Percentiles rank a stretch among this genome's conserved stretches.
phyloP scores from a whole-genome alignment of 345 rosid species.

The Gossypium thurberi region DNA sequence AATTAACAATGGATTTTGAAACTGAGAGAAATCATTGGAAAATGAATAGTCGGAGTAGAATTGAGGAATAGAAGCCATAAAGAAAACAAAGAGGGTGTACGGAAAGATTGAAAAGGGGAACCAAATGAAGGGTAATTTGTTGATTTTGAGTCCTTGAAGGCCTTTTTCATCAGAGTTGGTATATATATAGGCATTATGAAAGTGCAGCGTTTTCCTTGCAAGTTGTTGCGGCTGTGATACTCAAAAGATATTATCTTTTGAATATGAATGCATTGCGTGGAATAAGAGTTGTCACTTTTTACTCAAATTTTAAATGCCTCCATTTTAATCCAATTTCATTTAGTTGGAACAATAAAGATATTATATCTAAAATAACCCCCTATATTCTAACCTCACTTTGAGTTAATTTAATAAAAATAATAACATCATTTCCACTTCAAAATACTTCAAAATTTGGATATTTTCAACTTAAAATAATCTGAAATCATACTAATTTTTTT shows the following conservation, averaged over 20 bases:
- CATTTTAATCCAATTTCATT: too few species aligned
- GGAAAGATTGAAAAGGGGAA: neutral
- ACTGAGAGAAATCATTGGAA: constrained; percentile 2
- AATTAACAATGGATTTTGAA: neutral
- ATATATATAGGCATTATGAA: neutral
- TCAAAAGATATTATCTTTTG: neutral
- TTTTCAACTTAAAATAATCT: too few species aligned
- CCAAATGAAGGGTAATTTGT: neutral
- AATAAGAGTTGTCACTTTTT: too few species aligned
- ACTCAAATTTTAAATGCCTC: too few species aligned
- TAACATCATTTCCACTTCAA: too few species aligned
- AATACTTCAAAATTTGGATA: too few species aligned
- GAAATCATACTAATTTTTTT: too few species aligned
- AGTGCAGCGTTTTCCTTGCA: neutral
- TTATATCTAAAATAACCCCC: too few species aligned
- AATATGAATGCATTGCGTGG: neutral
- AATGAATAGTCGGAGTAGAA: neutral
- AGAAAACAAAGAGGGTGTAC: too few species aligned
- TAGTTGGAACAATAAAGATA: too few species aligned
- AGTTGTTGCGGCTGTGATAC: constrained; percentile 1
- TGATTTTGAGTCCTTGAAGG: neutral
- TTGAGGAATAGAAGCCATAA: constrained; percentile 5
- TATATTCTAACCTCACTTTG: too few species aligned
- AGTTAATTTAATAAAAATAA: too few species aligned
- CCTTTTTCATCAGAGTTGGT: neutral